Evolutionary conservation across 352 stramenopile genomes (phyloP), one percentile per base, ranked within the genome.

Genomic region (Pythium volutum): DNA sequence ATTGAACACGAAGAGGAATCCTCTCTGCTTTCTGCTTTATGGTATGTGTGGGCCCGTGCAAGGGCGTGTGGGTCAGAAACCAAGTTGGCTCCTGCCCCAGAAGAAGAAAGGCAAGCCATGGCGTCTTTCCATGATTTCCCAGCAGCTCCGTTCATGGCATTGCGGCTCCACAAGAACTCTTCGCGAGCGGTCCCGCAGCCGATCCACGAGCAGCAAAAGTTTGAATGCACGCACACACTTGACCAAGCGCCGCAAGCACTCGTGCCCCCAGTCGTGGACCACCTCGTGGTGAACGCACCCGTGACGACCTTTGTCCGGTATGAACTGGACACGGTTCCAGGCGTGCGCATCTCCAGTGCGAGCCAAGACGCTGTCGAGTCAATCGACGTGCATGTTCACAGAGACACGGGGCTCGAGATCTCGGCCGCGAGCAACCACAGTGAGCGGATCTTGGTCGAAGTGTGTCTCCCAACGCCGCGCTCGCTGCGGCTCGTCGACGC

Each of bases 341-440:
- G 59, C 22, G 50, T 66, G 1, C 20, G 34, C 1, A 26, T 60
- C 20, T 43, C 43, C 2, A 48, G n/a, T 18, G 33, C 6, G 20
- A 46, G 39, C 15, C 27, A 22, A 1, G 20, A 53, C 14, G 49
- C 27, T 0, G 49, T 56, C 1, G 49, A 65, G 4, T 39, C 41
- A 1, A 54, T 65, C 25, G 39, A 42, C 39, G 58, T 65, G 27
- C 58, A 49, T 2, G 38, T 65, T 20, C 39, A 65, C 41, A 15
- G 27, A 34, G 58, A 65, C 49, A 65, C 58, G 12, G 58, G 49
- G 9, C 49, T 65, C 1, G 58, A 59, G 31, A 55, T 65, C 23
- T 36, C 29, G 39, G 16, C 27, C 4, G 36, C 46, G 38, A 47
- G 22, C 41, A 59, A 53, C n/a, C 5, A 27, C 31, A 41, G 29